These are phyloP conservation scores for Geosmithia putterillii DNA, from an alignment of 2,329 filamentous ascomycete species.

Conservation along the genomic window DNA sequence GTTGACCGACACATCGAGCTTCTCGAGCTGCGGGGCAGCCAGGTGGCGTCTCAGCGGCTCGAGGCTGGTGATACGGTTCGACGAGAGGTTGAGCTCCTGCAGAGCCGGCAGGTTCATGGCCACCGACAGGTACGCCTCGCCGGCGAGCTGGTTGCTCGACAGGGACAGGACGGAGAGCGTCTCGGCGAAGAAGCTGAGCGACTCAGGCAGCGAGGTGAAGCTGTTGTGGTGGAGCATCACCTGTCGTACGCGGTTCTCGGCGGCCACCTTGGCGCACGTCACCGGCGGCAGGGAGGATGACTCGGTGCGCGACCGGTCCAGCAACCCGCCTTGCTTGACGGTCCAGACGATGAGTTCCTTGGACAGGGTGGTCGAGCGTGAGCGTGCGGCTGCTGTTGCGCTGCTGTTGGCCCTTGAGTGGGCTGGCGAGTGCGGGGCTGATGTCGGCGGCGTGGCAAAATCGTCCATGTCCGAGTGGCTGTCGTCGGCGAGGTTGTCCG, in stretches of 20 bases:
- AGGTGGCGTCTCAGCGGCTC: slow-evolving; percentile 53
- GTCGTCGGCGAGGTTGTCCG: slow-evolving; percentile 25
- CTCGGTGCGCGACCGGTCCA: slow-evolving; percentile 59
- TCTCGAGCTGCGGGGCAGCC: slow-evolving; percentile 61
- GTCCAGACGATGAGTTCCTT: slow-evolving; percentile 31
- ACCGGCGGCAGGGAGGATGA: slow-evolving; percentile 47
- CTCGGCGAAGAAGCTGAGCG: slow-evolving; percentile 58
- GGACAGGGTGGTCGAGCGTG: slow-evolving; percentile 31
- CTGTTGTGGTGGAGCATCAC: slow-evolving; percentile 69
- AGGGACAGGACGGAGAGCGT: slow-evolving; percentile 62
- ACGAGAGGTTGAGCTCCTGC: slow-evolving; percentile 62
- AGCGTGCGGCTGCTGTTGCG: slow-evolving; percentile 24
- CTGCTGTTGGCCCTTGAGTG: slow-evolving; percentile 36
- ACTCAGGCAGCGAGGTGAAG: slow-evolving; percentile 56
- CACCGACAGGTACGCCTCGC: slow-evolving; percentile 52
- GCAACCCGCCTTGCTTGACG: slow-evolving; percentile 45
- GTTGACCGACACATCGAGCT: slow-evolving; percentile 74
- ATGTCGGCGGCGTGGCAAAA: slow-evolving; percentile 47
- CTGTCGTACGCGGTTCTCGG: slow-evolving; percentile 36
- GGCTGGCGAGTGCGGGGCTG: slow-evolving; percentile 34
- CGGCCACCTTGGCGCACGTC: slow-evolving; percentile 41
- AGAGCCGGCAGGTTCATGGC: slow-evolving; percentile 60
- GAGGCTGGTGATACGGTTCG: slow-evolving; percentile 62
- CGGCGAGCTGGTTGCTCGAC: slow-evolving; percentile 60
- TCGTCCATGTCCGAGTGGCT: slow-evolving; percentile 36